Percentiles rank a stretch among this genome's conserved stretches.
Conservation (phyloP, 345 rosid genomes). For the Schrenkiella parvula region DNA sequence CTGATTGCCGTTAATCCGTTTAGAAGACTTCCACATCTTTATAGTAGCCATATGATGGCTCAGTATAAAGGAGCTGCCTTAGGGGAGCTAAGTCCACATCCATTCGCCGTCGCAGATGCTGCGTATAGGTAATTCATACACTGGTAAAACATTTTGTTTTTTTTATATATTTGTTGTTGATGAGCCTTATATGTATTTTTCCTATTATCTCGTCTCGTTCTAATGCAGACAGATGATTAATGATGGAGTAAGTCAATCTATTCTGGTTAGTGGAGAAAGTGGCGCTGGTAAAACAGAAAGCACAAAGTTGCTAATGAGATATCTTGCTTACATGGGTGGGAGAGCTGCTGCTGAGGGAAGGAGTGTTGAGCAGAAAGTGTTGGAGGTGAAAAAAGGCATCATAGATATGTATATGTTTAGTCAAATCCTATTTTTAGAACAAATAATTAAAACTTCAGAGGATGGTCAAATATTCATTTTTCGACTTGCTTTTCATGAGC, state of each 20-base stretch:
- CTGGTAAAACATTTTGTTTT: neutral
- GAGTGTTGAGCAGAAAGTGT: constrained; percentile 94
- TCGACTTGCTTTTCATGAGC: constrained; percentile 3
- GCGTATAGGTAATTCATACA: constrained; percentile 73
- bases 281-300: constrained; percentile 99
- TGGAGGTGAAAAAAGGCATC: constrained; percentile 59
- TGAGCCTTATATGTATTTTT: neutral
- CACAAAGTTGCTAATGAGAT: constrained; percentile 92
- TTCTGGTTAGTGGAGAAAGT: constrained; percentile 99
- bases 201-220: neutral
- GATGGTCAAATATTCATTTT: neutral
- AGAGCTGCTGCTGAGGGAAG: constrained; percentile 93
- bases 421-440: constrained; percentile 7
- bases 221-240: constrained; percentile 83
- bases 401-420: neutral
- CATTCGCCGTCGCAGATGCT: constrained; percentile 96
- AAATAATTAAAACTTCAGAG: neutral
- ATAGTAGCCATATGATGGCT: constrained; percentile 94
- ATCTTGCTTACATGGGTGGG: constrained; percentile 99
- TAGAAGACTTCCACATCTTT: constrained; percentile 86
- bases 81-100: constrained; percentile 97
- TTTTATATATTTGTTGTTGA: neutral
- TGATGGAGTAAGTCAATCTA: constrained; percentile 87
- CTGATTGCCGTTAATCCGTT: constrained; percentile 98
- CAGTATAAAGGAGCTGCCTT: constrained; percentile 95